Percentiles rank a stretch among this genome's conserved stretches.
phyloP scores from a whole-genome alignment of 768 basidiomycete species.

The Chalciporus piperatus region DNA sequence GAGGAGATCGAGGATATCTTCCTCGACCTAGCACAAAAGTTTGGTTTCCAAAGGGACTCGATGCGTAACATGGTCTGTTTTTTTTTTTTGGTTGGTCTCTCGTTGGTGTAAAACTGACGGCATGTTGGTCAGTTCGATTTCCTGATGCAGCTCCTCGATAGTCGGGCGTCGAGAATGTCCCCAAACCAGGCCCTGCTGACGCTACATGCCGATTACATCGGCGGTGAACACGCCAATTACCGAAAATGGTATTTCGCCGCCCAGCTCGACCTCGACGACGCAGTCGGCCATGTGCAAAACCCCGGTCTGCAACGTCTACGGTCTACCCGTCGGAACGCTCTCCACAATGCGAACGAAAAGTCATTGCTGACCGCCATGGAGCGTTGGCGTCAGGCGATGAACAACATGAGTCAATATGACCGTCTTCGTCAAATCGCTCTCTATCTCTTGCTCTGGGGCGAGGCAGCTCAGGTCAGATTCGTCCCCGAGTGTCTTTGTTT shows the following conservation, averaged over 20 bases:
- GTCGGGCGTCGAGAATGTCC: slow-evolving; percentile 94
- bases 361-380: slow-evolving; percentile 81
- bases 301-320: slow-evolving; percentile 84
- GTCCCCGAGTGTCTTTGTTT: slow-evolving; percentile 96
- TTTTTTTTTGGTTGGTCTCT: slow-evolving; percentile 14
- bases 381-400: slow-evolving; percentile 97
- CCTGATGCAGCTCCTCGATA: slow-evolving; percentile 95
- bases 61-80: slow-evolving; percentile 87
- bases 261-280: slow-evolving; percentile 97
- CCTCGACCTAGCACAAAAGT: slow-evolving; percentile 96
- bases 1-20: slow-evolving; percentile 99
- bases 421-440: slow-evolving; percentile 94
- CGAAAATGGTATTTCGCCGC: slow-evolving; percentile 99
- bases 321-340: slow-evolving; percentile 59
- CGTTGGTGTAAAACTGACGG: slow-evolving; percentile 7
- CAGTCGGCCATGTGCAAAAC: slow-evolving; percentile 88
- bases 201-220: slow-evolving; percentile 97
- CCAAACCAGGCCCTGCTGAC: slow-evolving; percentile 94
- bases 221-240: slow-evolving; percentile 97
- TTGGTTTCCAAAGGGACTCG: slow-evolving; percentile 94
- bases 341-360: slow-evolving; percentile 56
- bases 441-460: slow-evolving; percentile 95
- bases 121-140: slow-evolving; percentile 75
- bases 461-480: slow-evolving; percentile 96
- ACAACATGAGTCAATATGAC: slow-evolving; percentile 98